A percentile compares a stretch with the other conserved stretches of the same genome.
These are phyloP conservation scores for Mortierella polycephala DNA, from an alignment of 371 early-diverging fungal genomes.

Conservation along the genomic window DNA sequence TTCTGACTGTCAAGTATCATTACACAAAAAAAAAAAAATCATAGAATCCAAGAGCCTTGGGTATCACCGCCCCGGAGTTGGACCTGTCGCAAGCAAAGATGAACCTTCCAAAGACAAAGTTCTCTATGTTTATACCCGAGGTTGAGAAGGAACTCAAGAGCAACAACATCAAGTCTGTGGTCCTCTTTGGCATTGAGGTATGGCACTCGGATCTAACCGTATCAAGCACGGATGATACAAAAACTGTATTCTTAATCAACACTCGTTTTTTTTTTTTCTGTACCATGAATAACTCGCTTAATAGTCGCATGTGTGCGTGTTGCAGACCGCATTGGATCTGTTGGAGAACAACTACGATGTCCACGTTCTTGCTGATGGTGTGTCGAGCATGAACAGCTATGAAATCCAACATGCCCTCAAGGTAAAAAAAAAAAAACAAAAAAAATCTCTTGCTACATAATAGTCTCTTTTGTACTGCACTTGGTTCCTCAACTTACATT, in stretches of 20 bases:
- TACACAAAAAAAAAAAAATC: background rate
- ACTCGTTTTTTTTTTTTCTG: no score
- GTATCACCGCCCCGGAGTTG: slow-evolving; percentile 83
- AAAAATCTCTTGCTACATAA: background rate
- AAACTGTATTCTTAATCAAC: background rate
- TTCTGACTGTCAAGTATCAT: no score
- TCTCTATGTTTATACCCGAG: slow-evolving; percentile 88
- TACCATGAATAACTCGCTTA: background rate
- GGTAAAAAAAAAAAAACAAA: slow-evolving; percentile 57
- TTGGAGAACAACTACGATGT: slow-evolving; percentile 81
- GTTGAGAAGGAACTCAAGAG: slow-evolving; percentile 70
- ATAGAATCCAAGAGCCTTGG: slow-evolving; percentile 79
- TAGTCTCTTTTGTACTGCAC: background rate
- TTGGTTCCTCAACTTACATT: background rate
- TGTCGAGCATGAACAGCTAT: slow-evolving; percentile 85
- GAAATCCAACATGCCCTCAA: slow-evolving; percentile 89
- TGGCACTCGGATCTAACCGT: background rate
- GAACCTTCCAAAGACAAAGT: slow-evolving; percentile 80
- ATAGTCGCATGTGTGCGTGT: slow-evolving; percentile 93
- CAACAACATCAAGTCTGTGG: slow-evolving; percentile 64
- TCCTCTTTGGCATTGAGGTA: slow-evolving; percentile 95
- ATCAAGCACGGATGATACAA: background rate
- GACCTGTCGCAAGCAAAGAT: slow-evolving; percentile 72
- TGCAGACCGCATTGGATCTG: slow-evolving; percentile 93
- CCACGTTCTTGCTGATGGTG: slow-evolving; percentile 90